Base-by-base conservation (phyloP, 345 rosid species). In the Eutrema yunnanense region DNA sequence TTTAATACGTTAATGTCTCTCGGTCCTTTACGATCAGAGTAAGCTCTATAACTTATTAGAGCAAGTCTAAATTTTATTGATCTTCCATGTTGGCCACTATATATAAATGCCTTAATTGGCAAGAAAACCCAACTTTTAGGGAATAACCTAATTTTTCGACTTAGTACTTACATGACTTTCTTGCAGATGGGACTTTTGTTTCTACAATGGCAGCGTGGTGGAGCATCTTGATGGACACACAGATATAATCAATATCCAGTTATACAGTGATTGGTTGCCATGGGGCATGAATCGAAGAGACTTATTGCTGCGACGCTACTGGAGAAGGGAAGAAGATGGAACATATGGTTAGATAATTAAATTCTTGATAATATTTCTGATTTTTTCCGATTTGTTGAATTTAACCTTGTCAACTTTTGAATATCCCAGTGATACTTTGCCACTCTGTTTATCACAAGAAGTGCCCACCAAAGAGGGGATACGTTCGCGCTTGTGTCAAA, bases 281-380 rank as follows among this genome's bases (percentile, higher is more conserved):
- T 87, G 97, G 94, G 88, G 93, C 5, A 85, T 90, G 97, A 79
- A 75, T 57, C 81, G 86, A 62, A 88, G 99, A 80, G 97, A 92
- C 79, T 79, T 95, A 51, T 74, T 95, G 49, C 37, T 90, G 67
- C 85, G 85, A 42, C 92, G 97, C 9, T 92, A 90, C 81, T 95
- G 99, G 99, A 87, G 99, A 82, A 84, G 94, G 44, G 99, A 95
- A 74, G 96, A 90, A 8, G 96, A 95, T 75, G 97, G 99, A 72
- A 95, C 99, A 47, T 95, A 90, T 50, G 97, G 99, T 95, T 82
- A 50, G 57, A 29, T 33, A 16, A 16, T 16, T 16, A 27, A n/a
- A 9, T 65, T 60, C n/a, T 59, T 6, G 48, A 42, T n/a, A 6
- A 16, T n/a, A 16, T 49, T 62, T 65, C 66, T 50, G 38, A 34